Conservation (phyloP, 2,329 filamentous ascomycete genomes). For the Verticillium albo-atrum region DNA sequence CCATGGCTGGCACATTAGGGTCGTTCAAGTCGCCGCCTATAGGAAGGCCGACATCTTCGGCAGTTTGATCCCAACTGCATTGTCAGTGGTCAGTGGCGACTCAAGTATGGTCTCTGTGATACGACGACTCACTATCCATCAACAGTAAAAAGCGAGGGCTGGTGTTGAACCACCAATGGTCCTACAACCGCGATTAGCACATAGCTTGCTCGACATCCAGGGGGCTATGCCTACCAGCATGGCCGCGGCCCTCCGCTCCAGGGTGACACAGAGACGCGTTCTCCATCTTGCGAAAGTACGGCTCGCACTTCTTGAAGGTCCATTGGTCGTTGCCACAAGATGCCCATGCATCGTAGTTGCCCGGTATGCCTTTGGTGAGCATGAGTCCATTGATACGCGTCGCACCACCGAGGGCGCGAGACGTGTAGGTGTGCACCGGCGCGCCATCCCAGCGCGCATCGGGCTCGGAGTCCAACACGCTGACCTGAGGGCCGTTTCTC, state of each 20-base stretch:
- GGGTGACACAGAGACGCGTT: constrained; percentile 12
- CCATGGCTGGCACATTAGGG: constrained; percentile 19
- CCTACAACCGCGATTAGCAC: constrained; percentile 1
- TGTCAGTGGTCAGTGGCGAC: neutral
- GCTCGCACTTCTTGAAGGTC: constrained; percentile 26
- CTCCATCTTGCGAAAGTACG: constrained; percentile 24
- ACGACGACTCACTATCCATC: too few relatives aligned
- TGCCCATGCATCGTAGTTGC: constrained; percentile 23
- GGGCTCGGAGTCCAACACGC: constrained; percentile 21
- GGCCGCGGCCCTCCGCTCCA: constrained; percentile 15
- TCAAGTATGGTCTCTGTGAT: too few relatives aligned
- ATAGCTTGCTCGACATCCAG: neutral
- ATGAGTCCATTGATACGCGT: constrained; percentile 26
- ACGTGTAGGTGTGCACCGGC: constrained; percentile 14
- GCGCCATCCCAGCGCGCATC: constrained; percentile 14
- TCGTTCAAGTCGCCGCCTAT: constrained; percentile 21
- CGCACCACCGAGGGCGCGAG: constrained; percentile 25
- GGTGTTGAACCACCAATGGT: constrained; percentile 13
- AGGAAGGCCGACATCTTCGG: constrained; percentile 18
- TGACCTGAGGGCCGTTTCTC: constrained; percentile 15
- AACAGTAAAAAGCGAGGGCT: constrained; percentile 3
- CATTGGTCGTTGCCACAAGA: constrained; percentile 24
- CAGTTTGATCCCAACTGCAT: constrained; percentile 17
- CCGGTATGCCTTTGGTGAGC: constrained; percentile 22
- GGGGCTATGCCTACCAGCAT: constrained; percentile 13